Evolutionary conservation across 2,329 filamentous ascomycete species (phyloP).

Genomic region (Arthroderma sp.): DNA sequence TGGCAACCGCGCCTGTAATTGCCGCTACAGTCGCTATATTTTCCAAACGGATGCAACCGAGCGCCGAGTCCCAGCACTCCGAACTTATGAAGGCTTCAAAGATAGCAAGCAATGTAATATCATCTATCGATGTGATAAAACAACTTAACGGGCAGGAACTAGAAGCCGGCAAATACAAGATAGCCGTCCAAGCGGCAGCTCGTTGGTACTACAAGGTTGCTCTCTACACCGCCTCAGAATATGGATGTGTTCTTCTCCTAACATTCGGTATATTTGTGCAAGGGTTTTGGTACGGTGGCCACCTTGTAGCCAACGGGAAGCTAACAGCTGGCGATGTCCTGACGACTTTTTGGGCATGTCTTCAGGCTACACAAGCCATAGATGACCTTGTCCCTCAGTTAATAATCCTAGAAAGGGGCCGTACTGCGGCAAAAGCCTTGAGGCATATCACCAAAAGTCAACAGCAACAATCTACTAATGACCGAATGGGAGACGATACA

Average conservation of each 20-base stretch:
- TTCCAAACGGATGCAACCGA: constrained; percentile 48
- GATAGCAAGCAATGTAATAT: constrained; percentile 53
- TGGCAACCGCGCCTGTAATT: constrained; percentile 59
- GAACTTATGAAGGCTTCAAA: constrained; percentile 60
- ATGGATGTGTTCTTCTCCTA: constrained; percentile 60
- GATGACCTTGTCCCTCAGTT: constrained; percentile 64
- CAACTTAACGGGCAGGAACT: constrained; percentile 62
- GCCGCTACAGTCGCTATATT: constrained; percentile 46
- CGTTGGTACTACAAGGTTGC: constrained; percentile 55
- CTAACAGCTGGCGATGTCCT: constrained; percentile 55
- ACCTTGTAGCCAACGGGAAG: constrained; percentile 49
- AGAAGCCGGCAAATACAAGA: constrained; percentile 54
- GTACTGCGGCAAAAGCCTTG: constrained; percentile 56
- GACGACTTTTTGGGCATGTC: constrained; percentile 72
- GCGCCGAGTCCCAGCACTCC: constrained; percentile 55
- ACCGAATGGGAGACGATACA: constrained; percentile 13
- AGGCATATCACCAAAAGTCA: constrained; percentile 28
- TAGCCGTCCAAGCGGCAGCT: constrained; percentile 45
- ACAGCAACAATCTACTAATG: constrained; percentile 7
- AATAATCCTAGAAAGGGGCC: constrained; percentile 65
- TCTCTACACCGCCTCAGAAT: constrained; percentile 55
- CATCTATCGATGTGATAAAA: constrained; percentile 74
- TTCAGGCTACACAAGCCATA: constrained; percentile 63
- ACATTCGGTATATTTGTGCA: constrained; percentile 68
- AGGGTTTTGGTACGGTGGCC: constrained; percentile 77